phyloP scores from a whole-genome alignment of 208 protist genomes.

The Leishmania mexicana region DNA sequence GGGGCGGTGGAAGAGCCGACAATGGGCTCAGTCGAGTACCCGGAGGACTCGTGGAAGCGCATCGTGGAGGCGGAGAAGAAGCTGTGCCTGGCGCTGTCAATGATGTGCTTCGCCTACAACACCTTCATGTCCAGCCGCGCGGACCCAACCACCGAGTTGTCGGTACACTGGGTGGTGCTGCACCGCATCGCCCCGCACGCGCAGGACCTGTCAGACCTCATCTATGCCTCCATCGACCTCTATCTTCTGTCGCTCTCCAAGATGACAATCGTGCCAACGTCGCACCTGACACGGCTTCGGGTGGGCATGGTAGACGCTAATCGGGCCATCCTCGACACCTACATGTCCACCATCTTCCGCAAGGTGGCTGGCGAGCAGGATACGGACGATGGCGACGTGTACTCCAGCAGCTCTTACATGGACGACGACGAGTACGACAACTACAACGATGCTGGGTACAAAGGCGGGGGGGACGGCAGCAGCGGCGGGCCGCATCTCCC shows the following conservation, averaged over 20 bases:
- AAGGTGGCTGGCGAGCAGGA: slow-evolving; percentile 64
- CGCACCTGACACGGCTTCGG: slow-evolving; percentile 79
- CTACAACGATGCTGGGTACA: not conserved
- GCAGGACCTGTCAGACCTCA: slow-evolving; percentile 80
- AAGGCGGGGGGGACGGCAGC: not conserved
- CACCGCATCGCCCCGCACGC: slow-evolving; percentile 84
- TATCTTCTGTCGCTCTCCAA: slow-evolving; percentile 82
- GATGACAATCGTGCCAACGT: slow-evolving; percentile 73
- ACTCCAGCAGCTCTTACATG: slow-evolving; percentile 6
- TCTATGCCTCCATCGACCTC: slow-evolving; percentile 82
- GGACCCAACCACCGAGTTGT: slow-evolving; percentile 54
- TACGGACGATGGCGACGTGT: slow-evolving; percentile 31
- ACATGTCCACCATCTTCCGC: slow-evolving; percentile 82
- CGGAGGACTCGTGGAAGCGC: slow-evolving; percentile 67
- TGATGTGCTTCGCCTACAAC: slow-evolving; percentile 89
- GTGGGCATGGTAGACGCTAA: slow-evolving; percentile 81
- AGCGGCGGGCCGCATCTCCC: not conserved
- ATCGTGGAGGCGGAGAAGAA: slow-evolving; percentile 76
- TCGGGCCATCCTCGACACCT: slow-evolving; percentile 74
- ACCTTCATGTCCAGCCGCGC: slow-evolving; percentile 86
- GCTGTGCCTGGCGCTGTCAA: slow-evolving; percentile 70
- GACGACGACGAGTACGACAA: slow-evolving; percentile 29
- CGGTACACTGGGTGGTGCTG: slow-evolving; percentile 91
- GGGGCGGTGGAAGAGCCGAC: slow-evolving; percentile 86
- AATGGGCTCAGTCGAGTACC: slow-evolving; percentile 77